Conservation (phyloP, 2,329 filamentous ascomycete genomes). For the Gnomoniopsis smithogilvyi region DNA sequence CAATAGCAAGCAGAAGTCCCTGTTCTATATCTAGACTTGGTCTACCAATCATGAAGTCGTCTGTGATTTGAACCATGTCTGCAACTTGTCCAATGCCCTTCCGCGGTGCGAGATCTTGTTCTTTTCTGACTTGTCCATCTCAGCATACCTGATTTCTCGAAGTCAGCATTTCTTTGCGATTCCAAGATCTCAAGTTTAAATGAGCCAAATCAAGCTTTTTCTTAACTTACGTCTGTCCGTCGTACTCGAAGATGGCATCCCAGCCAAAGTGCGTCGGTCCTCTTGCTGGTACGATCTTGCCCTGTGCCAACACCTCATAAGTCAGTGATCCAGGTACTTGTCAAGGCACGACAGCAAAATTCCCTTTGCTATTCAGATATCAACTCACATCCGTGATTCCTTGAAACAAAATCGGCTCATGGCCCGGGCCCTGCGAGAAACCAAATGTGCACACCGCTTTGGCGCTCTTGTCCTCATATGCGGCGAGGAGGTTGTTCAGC, state of each 20-base stretch:
- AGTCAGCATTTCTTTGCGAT: background rate
- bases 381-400: constrained; percentile 74
- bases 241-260: constrained; percentile 94
- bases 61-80: constrained; percentile 67
- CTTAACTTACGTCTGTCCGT: constrained; percentile 70
- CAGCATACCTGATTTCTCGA: constrained; percentile 62
- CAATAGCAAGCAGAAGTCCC: background rate
- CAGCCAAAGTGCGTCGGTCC: constrained; percentile 85
- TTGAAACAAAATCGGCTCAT: constrained; percentile 85
- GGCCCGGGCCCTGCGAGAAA: constrained; percentile 80
- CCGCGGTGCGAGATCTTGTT: constrained; percentile 91
- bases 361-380: background rate
- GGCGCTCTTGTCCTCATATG: constrained; percentile 86
- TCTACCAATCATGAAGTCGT: constrained; percentile 17
- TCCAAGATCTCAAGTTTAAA: background rate
- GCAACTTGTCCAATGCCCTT: constrained; percentile 82
- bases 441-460: constrained; percentile 96
- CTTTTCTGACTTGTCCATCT: constrained; percentile 87
- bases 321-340: background rate
- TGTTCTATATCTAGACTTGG: background rate
- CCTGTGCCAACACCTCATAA: constrained; percentile 29
- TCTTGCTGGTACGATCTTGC: constrained; percentile 80
- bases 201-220: background rate
- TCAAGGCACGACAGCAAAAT: background rate
- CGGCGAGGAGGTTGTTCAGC: constrained; percentile 84